Base-by-base conservation (phyloP, 805 yeast species). In the Jamesozyma hellenica region DNA sequence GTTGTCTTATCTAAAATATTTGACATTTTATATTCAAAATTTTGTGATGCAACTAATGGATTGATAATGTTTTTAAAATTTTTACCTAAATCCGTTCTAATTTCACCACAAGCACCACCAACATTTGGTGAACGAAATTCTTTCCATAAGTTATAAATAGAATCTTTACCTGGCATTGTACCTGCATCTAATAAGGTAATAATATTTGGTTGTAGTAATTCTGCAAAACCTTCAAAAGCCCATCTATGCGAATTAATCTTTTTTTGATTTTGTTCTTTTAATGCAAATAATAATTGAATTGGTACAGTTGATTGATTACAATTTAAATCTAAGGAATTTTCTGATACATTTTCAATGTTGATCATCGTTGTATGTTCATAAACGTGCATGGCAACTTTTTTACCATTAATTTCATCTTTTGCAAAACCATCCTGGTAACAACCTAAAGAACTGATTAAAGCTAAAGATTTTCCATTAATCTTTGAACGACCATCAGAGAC, bases 51-150 rank as follows among this genome's bases (percentile, higher is more conserved):
- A 9, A 90, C 90, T 41, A 90, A 63, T 8, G 98, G 97, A 56
- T 90, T 90, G 13, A 79, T 47, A 33, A 90, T 64, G 34, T 71
- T 67, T 35, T 55, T 60, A 44, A 68, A 72, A 11, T 66, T 70
- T 17, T 66, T 67, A 2, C 97, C 96, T 39, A 88, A 65, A 60
- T 81, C 78, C 0, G 92, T 94, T 47, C 77, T 80, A 62, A 92
- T 90, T 58, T 92, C 97, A 40, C 98, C 98, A 74, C 98, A 90
- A 1, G 96, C 94, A 30, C 98, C 98, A 2, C 95, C 98, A 16
- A 90, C 94, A 39, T 77, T 73, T 2, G 86, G 81, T 50, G 78
- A 71, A 44, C 68, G 69, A 55, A 90, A 92, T 31, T 88, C 75
- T 58, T 78, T 79, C 98, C 98, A 90, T 41, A 92, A 64, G 49